These are phyloP conservation scores for Xenoacremonium recifei DNA, from an alignment of 2,329 filamentous ascomycete genomes.

Conservation along the genomic window DNA sequence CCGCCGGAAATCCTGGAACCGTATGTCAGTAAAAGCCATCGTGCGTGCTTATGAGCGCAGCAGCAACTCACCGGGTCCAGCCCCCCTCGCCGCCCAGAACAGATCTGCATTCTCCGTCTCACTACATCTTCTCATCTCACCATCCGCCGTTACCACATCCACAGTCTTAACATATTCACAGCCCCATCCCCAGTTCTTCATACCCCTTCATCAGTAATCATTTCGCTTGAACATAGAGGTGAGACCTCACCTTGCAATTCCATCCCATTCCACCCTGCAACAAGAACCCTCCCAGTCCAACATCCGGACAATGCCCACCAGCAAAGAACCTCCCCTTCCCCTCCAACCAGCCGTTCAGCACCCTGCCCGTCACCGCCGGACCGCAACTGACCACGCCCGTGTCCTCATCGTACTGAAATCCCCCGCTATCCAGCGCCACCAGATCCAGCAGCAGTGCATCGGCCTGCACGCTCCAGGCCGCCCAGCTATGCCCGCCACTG, in stretches of 20 bases:
- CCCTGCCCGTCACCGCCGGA: constrained; percentile 45
- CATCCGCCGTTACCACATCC: constrained; percentile 48
- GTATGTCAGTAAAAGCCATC: background rate
- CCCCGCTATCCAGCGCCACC: constrained; percentile 7
- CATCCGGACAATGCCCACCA: constrained; percentile 56
- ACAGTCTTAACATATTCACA: constrained; percentile 45
- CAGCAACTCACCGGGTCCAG: constrained; percentile 37
- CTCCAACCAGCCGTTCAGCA: constrained; percentile 39
- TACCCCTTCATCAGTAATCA: background rate
- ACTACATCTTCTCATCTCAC: constrained; percentile 34
- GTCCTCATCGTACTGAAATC: constrained; percentile 30
- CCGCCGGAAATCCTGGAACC: constrained; percentile 46
- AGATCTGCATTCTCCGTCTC: constrained; percentile 41
- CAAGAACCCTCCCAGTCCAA: constrained; percentile 55
- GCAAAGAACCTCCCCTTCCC: constrained; percentile 45
- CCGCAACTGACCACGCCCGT: constrained; percentile 40
- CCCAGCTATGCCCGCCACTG: constrained; percentile 49
- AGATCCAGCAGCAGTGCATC: constrained; percentile 43
- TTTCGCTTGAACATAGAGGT: background rate
- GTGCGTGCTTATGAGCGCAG: no score
- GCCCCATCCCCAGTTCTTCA: constrained; percentile 57
- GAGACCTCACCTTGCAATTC: constrained; percentile 48
- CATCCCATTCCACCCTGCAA: constrained; percentile 59
- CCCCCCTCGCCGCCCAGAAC: constrained; percentile 48
- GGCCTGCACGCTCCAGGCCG: constrained; percentile 48